These are phyloP conservation scores for Fusarium incarnatum DNA, from an alignment of 2,329 filamentous ascomycete species.

Conservation along the genomic window DNA sequence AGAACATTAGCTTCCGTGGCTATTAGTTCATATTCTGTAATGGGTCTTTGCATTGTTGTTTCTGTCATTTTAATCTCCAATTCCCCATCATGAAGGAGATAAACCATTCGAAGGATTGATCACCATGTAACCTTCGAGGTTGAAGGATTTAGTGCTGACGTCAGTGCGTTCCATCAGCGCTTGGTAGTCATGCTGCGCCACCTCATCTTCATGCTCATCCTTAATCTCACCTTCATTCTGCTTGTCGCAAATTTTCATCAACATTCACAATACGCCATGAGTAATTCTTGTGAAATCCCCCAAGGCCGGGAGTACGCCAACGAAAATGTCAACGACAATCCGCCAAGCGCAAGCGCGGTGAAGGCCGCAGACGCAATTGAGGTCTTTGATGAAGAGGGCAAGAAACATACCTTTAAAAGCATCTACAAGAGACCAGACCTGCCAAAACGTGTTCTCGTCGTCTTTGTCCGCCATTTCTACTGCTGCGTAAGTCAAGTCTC, in stretches of 20 bases:
- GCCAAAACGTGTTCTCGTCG: constrained; percentile 13
- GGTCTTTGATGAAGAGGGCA: constrained; percentile 12
- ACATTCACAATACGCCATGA: background rate
- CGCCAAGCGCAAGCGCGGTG: background rate
- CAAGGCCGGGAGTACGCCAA: background rate
- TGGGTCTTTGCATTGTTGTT: no score
- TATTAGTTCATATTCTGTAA: no score
- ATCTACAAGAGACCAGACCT: constrained; percentile 7
- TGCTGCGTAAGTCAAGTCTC: constrained; percentile 3
- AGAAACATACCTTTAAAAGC: constrained; percentile 23
- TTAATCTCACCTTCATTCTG: background rate
- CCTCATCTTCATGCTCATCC: background rate
- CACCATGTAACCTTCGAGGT: background rate
- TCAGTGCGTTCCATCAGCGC: background rate
- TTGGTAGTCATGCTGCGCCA: background rate
- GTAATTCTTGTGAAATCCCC: background rate
- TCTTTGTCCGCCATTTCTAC: constrained; percentile 34
- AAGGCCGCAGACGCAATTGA: constrained; percentile 6
- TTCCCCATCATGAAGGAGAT: background rate
- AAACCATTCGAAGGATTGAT: background rate
- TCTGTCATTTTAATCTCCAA: no score
- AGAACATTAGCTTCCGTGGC: background rate
- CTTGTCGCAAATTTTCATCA: background rate
- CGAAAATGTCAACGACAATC: constrained; percentile 8
- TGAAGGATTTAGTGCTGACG: background rate